Conservation (phyloP, 2,329 filamentous ascomycete species). For the Aureobasidium sp. region DNA sequence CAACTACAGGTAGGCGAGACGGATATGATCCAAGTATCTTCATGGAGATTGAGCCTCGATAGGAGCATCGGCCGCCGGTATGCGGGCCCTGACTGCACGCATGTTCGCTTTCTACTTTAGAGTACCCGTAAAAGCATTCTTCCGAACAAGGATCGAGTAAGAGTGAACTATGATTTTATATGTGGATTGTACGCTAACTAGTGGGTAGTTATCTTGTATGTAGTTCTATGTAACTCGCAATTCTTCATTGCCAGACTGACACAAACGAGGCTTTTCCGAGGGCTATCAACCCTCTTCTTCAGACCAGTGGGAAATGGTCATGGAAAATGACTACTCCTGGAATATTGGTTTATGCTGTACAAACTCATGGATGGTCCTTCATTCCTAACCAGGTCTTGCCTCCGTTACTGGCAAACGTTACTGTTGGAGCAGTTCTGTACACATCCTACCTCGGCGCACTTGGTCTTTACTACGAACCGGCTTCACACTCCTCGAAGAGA, state of each 20-base stretch:
- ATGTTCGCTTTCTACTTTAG: constrained; percentile 86
- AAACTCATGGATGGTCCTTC: constrained; percentile 63
- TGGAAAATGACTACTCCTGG: constrained; percentile 61
- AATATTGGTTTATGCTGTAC: constrained; percentile 58
- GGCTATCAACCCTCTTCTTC: constrained; percentile 50
- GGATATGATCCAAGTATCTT: background rate
- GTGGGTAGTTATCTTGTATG: constrained; percentile 4
- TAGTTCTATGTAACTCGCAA: background rate
- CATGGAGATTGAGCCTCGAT: background rate
- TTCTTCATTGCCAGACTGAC: background rate
- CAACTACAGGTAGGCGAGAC: constrained; percentile 45
- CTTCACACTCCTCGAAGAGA: constrained; percentile 49
- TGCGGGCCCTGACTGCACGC: constrained; percentile 75
- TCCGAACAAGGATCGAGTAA: constrained; percentile 83
- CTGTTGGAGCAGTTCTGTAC: constrained; percentile 65
- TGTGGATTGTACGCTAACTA: background rate
- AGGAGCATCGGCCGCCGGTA: constrained; percentile 68
- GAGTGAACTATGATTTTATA: constrained; percentile 20
- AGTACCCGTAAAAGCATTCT: constrained; percentile 86
- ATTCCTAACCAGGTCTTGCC: constrained; percentile 70
- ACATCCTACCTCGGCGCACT: constrained; percentile 66
- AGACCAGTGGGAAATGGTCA: constrained; percentile 44
- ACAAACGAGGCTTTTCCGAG: constrained; percentile 47
- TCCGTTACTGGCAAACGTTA: constrained; percentile 64
- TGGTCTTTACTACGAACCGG: constrained; percentile 56